Evolutionary conservation across 2,329 filamentous ascomycete species (phyloP), one percentile per base, ranked within the genome.

Genomic region (Trichophyton schoenleinii): DNA sequence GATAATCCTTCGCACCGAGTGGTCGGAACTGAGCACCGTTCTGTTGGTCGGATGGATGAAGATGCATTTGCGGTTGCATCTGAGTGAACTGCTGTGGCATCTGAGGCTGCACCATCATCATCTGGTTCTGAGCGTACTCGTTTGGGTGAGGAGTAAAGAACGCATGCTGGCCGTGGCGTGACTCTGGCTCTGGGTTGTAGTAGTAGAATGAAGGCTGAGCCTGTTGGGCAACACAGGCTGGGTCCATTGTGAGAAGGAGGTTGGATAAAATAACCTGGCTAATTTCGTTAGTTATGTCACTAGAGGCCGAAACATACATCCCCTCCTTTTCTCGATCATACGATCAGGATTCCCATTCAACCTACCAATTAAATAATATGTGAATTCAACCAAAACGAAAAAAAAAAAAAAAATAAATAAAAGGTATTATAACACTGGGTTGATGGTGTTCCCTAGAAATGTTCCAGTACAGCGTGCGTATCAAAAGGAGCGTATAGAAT

Each of bases 141-240:
- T 77, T 76, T 63, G 82, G 83, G 71, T 84, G 82, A 64, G 84
- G 82, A 66, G 85, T 83, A 79, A 90, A 91, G 75, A 89, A 86
- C 60, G 84, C 84, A 75, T 91, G 87, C 71, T 88, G 87, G 70
- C 86, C 82, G 70, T 82, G 81, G 72, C 91, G 87, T 65, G 84
- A 79, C 73, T 83, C 85, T 66, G 86, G 81, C 68, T 94, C 88
- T 66, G 87, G 85, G 70, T 84, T 87, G 79, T 92, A 95, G 81
- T 91, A 94, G 82, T 88, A 91, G 80, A 64, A 64, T 46, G 63
- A 60, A 18, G 63, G 59, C 53, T 64, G 63, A 58, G 57, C 58
- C 57, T 60, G 49, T 28, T 64, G 60, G 11, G 59, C 15, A 61
- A 53, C 25, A 58, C 55, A 62, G 63, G 31, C 60, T 61, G 62